These are phyloP conservation scores for Colletotrichum sojae DNA, from an alignment of 2,329 filamentous ascomycete species.

Conservation along the genomic window DNA sequence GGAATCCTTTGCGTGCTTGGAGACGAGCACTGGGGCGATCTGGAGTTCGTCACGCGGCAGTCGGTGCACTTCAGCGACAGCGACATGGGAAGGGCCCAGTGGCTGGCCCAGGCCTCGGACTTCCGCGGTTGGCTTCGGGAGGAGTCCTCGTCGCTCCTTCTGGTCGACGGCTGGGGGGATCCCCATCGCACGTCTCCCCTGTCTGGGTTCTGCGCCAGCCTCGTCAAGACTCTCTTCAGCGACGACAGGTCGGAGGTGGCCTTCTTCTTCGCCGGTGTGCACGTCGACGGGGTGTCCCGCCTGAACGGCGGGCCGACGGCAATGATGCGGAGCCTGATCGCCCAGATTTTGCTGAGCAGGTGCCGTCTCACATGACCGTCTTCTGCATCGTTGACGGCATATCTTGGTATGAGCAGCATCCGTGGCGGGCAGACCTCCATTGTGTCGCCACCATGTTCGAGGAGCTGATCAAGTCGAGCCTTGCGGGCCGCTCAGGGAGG, in stretches of 20 bases:
- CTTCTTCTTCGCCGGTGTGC: constrained; percentile 8
- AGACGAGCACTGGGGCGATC: not conserved
- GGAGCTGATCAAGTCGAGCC: not conserved
- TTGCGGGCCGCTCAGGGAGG: not conserved
- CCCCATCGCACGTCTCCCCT: not conserved
- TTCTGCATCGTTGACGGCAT: constrained; percentile 16
- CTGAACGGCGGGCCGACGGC: not conserved
- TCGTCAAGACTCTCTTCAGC: not conserved
- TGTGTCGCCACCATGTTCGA: not conserved
- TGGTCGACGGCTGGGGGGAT: not conserved
- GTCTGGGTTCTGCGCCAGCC: not conserved
- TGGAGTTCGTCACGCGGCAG: not conserved
- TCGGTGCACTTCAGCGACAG: not conserved
- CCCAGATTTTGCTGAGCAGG: constrained; percentile 2
- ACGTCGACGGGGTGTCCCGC: not conserved
- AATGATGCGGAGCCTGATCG: constrained; percentile 3
- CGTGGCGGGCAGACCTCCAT: constrained; percentile 3
- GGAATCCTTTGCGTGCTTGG: not conserved
- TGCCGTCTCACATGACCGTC: constrained; percentile 1
- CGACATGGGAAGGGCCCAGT: not conserved
- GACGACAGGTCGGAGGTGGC: not conserved
- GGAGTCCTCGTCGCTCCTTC: not conserved
- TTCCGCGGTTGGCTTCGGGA: not conserved
- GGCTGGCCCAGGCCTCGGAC: not conserved
- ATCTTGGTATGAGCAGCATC: constrained; percentile 7